Evolutionary conservation across 805 yeast species (phyloP), one percentile per base, ranked within the genome.

Genomic region (Wickerhamomyces sydowiorum): DNA sequence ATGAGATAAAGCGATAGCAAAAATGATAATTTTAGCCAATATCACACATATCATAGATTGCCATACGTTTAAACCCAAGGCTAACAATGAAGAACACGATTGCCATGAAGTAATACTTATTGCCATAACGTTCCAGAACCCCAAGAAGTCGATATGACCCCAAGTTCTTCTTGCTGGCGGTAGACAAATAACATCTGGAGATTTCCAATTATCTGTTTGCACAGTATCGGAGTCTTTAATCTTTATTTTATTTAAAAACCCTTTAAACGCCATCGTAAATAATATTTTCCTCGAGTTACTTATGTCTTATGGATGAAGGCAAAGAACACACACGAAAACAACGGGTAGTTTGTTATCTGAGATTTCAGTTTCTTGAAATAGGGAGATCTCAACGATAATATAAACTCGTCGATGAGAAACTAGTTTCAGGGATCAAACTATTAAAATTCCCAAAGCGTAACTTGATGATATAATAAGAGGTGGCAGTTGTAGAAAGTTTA

Each of bases 131-230:
- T 64, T 63, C 75, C 75, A 70, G 44, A 66, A 67, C 4, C 65
- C 65, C 22, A 67, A 51, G 48, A 64, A 72, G 28, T 70, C 65
- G 54, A 64, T 58, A 24, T 57, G 52, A 14, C 67, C 70, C 79
- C 79, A 75, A 0, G 71, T 66, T 40, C 79, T 57, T 46, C 77
- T 54, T 8, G 47, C 41, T 3, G 71, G 69, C 1, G 73, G 73
- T 44, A 72, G 53, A 18, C 77, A 76, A 12, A 68, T 61, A 18
- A 72, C 62, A 47, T 73, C 77, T 22, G 62, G 60, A 33, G 58
- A 53, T 41, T 67, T 69, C 59, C 60, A 45, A 51, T 52, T 37
- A 47, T 53, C 49, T 7, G 56, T 38, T 18, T 39, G 34, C 13
- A 53, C 46, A 1, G 51, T 47, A 22, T 36, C 44, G 1, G 57